Base-by-base conservation (phyloP, 768 basidiomycete genomes). In the Chalciporus sphaerocephalus region DNA sequence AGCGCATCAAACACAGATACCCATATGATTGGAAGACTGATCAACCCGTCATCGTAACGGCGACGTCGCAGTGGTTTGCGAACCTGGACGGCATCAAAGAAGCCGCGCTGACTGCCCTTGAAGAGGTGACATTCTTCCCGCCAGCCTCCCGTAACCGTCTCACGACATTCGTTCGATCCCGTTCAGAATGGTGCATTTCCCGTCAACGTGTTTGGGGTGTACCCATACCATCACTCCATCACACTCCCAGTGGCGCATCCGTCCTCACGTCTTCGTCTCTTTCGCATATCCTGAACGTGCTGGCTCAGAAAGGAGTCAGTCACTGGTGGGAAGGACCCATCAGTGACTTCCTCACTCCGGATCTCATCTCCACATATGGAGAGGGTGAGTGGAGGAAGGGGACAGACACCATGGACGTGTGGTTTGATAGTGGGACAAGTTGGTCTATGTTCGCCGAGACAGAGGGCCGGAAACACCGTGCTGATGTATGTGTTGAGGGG, bases 161-260 rank as follows among this genome's bases (percentile, higher is more conserved):
- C 9, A 84, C 91, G 52, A 74, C 92, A 0, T 95, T 92, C 63
- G 75, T 97, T 41, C 78, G 72, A 2, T 86, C 85, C 1, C 89
- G 95, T 10, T 92, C 92, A 0, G 95, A 99, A 69, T 99, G 95
- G 95, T 99, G 95, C 59, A 97, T 99, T 45, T 98, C 95, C 32
- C 85, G 95, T 6, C 95, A 99, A 60, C 85, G 95, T 23, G 87
- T 88, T 16, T 99, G 95, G 95, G 95, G 95, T 16, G 90, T 96
- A 1, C 95, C 95, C 5, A 97, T 99, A 48, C 95, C 94, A 2
- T 84, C 89, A 3, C 68, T 99, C 2, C 77, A 92, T 58, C 81
- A 86, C 58, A 61, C 73, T 6, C 68, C 73, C 10, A 81, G 81
- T 8, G 81, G 80, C 44, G 69, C 72, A 23, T 79, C 87, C 5